Evolutionary conservation across 768 basidiomycete species (phyloP), one percentile per base, ranked within the genome.

Genomic region (Chlorophyllum brunneum): DNA sequence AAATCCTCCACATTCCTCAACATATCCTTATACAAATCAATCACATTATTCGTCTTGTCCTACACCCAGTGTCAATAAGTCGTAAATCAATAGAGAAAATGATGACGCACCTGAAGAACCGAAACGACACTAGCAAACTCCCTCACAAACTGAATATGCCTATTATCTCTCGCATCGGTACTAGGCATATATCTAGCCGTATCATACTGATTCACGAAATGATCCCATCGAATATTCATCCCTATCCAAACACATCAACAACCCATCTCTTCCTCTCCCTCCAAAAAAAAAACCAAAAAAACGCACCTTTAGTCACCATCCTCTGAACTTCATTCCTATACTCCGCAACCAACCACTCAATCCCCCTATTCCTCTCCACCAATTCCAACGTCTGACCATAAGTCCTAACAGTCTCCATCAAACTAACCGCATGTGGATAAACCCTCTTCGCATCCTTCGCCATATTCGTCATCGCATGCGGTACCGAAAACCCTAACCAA

Each of bases 391-490:
- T 97, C 73, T 99, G 97, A 86, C 92, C 67, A n/a, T n/a, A 98
- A 24, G 93, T 98, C 65, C 95, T 76, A n/a, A 98, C 93, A 0
- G 94, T 95, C 75, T 99, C 97, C 95, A 98, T 98, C 67, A 93
- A 69, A 62, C 91, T 93, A 58, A 98, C 95, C 2, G 97, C 97
- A 73, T 98, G 94, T 0, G 95, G 95, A 65, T 99, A 99, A 55
- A 98, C 95, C 59, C 93, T 75, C 76, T 97, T 98, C 55, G 97
- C 97, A 60, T 99, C 95, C 74, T 98, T 99, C 30, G 97, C 97
- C 82, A 97, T 88, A 65, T 95, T 97, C 60, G 86, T 87, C 57
- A 91, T 92, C 47, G 88, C 84, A 71, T 98, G 93, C 20, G 94
- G 95, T 2, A 98, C 94, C 63, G 88, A 86, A 71, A 95, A 98